phyloP scores from a whole-genome alignment of 2,329 filamentous ascomycete genomes.

The Apiospora kogelbergensis region DNA sequence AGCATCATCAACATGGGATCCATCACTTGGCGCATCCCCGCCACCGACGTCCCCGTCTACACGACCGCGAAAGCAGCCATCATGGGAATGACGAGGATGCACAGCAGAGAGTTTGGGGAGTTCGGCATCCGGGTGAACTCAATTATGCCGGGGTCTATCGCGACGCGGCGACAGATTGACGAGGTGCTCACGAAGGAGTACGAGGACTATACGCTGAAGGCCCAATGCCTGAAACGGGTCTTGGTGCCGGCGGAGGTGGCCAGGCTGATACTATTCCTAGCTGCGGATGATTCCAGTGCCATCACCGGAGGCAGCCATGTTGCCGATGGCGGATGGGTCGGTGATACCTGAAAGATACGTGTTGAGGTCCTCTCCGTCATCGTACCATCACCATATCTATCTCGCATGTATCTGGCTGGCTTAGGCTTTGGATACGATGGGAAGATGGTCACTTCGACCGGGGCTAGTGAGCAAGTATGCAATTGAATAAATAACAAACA shows the following conservation, averaged over 20 bases:
- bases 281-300: constrained; percentile 45
- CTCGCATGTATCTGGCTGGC: background rate
- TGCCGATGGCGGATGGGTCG: constrained; percentile 36
- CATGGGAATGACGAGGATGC: constrained; percentile 38
- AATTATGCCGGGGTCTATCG: constrained; percentile 49
- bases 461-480: background rate
- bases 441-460: background rate
- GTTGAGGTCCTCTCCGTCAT: background rate
- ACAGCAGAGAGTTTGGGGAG: constrained; percentile 36
- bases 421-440: background rate
- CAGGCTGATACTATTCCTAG: constrained; percentile 44
- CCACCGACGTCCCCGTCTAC: constrained; percentile 33
- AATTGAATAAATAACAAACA: too few relatives aligned
- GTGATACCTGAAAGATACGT: constrained; percentile 22
- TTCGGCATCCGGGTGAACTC: constrained; percentile 44
- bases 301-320: constrained; percentile 44
- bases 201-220: constrained; percentile 34
- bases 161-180: constrained; percentile 43
- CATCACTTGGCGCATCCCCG: constrained; percentile 38
- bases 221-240: constrained; percentile 43
- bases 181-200: constrained; percentile 44
- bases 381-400: background rate
- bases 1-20: constrained; percentile 42
- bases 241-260: constrained; percentile 44
- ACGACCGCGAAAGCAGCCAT: constrained; percentile 39